Base-by-base conservation (phyloP, 139 green algal genomes). In the Desmodesmus armatus region DNA sequence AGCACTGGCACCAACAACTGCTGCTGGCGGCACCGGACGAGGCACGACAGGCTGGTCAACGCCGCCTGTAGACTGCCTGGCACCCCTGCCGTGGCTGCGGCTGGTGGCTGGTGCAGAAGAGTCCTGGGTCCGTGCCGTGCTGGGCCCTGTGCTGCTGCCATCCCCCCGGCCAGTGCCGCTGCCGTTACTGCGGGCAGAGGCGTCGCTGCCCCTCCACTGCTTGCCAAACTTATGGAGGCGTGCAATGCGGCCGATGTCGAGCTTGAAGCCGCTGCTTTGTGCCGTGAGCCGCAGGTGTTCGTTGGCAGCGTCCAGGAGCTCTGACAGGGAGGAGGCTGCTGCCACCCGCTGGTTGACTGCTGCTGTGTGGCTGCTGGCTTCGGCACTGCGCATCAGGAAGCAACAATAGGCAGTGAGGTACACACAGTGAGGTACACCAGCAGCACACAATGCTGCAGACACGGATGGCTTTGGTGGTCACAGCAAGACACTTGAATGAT, bases 281-380 rank as follows among this genome's bases (percentile, higher is more conserved):
- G 53, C 53, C 21, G 55, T 55, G 31, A 55, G 55, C 39, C 6
- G 23, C 29, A 84, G 33, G 23, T 84, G 78, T 63, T 84, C 78
- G 35, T 63, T 63, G 27, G 78, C 78, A 15, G 78, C 78, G 2
- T n/a, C 78, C n/a, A 84, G 41, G 21, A 84, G 31, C n/a, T 62
- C 49, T 11, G 62, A 31, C 47, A 84, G 27, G 23, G 78, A 39
- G 2, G 29, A n/a, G 31, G 78, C 78, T 63, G 78, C 78, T 63
- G 41, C 63, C 29, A 84, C 23, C 37, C 72, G 44, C n/a, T 80
- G 47, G 39, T 49, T 80, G 21, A 49, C 73, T 72, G 76, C 55
- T 58, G 53, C 43, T 39, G 37, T 55, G 29, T 23, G 19, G 3
- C 51, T 82, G 55, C 39, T 9, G n/a, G 9, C n/a, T n/a, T n/a